phyloP scores from a whole-genome alignment of 805 yeast species.

The Schwanniomyces pseudopolymorphus region DNA sequence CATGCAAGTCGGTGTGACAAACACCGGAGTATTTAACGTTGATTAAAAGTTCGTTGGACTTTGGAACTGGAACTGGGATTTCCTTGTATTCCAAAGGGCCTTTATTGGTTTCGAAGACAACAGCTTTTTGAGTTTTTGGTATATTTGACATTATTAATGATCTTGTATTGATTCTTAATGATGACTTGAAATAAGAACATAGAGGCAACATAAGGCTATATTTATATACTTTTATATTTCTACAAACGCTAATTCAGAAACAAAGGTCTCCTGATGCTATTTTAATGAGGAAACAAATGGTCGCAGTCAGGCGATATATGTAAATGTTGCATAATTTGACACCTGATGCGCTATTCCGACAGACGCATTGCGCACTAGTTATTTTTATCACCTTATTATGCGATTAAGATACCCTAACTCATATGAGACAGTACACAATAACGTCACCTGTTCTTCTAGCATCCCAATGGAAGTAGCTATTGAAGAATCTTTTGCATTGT shows the following conservation, averaged over 20 bases:
- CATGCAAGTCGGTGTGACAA: slow-evolving; percentile 48
- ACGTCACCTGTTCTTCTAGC: slow-evolving; percentile 75
- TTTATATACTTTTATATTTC: background rate
- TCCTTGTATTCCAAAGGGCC: slow-evolving; percentile 42
- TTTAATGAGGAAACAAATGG: background rate
- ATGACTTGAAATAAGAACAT: background rate
- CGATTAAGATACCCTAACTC: background rate
- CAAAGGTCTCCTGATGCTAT: background rate
- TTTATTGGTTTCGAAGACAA: slow-evolving; percentile 41
- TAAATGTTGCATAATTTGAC: background rate
- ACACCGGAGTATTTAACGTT: slow-evolving; percentile 47
- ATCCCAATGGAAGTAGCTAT: slow-evolving; percentile 86
- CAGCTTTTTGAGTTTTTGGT: slow-evolving; percentile 44
- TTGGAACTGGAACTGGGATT: slow-evolving; percentile 44
- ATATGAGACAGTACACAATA: slow-evolving; percentile 49
- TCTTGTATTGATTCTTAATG: background rate
- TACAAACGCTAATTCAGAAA: background rate
- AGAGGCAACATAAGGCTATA: background rate
- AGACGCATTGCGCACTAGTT: background rate
- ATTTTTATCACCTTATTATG: background rate
- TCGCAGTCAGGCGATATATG: background rate
- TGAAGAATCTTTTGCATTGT: slow-evolving; percentile 61
- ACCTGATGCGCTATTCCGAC: background rate
- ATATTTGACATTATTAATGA: slow-evolving; percentile 21
- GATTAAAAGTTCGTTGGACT: slow-evolving; percentile 41